These are phyloP conservation scores for Ophidiomyces ophidiicola DNA, from an alignment of 2,329 filamentous ascomycete genomes.

Conservation along the genomic window DNA sequence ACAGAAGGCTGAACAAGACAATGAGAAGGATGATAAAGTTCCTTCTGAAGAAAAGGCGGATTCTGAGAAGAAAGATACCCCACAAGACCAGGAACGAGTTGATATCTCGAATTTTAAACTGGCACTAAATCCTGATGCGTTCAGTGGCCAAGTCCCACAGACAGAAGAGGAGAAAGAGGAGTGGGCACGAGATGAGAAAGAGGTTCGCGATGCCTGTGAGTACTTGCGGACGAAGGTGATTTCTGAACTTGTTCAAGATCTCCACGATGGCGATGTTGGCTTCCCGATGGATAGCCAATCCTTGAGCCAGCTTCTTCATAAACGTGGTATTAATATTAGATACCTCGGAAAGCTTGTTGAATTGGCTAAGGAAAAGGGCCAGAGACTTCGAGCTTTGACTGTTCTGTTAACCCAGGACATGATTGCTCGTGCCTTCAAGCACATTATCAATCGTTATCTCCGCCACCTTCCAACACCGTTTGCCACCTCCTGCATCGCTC, in stretches of 20 bases:
- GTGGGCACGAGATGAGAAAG: constrained; percentile 70
- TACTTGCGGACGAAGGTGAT: constrained; percentile 67
- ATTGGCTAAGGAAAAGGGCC: constrained; percentile 53
- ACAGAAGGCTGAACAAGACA: constrained; percentile 24
- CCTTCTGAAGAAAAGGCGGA: constrained; percentile 28
- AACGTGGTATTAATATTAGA: constrained; percentile 91
- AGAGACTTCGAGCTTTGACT: constrained; percentile 63
- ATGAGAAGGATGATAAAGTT: constrained; percentile 11
- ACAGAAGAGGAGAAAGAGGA: constrained; percentile 81
- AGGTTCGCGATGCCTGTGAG: constrained; percentile 71
- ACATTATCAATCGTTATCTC: constrained; percentile 67
- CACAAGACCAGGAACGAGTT: constrained; percentile 51
- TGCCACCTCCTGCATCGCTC: constrained; percentile 64
- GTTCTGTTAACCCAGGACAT: constrained; percentile 79
- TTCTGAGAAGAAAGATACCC: constrained; percentile 31
- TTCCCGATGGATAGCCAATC: constrained; percentile 99
- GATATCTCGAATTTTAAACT: constrained; percentile 82
- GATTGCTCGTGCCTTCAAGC: constrained; percentile 91
- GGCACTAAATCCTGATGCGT: constrained; percentile 85
- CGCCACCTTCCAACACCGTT: constrained; percentile 68
- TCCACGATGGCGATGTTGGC: constrained; percentile 83
- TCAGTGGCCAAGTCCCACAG: constrained; percentile 81
- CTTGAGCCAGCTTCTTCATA: constrained; percentile 76
- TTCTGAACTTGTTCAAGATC: constrained; percentile 72
- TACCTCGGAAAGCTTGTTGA: constrained; percentile 80